These are phyloP conservation scores for Somion occarium DNA, from an alignment of 1,284 basidiomycete genomes.

Conservation along the genomic window DNA sequence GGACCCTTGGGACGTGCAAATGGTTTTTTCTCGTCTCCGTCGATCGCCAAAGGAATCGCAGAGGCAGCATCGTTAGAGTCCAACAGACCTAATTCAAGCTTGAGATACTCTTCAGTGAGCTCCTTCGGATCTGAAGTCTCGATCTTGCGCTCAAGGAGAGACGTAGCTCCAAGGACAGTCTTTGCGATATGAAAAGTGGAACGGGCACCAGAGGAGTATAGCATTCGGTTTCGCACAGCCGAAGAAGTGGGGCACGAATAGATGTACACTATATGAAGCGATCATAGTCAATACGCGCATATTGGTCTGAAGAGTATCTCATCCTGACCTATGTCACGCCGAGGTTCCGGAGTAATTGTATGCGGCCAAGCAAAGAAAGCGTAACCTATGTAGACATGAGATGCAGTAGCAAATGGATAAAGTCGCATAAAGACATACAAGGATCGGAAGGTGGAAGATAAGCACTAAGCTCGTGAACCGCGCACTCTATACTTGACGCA, in stretches of 20 bases:
- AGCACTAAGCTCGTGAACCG: conserved; percentile 39
- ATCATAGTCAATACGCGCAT: neutral
- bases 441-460: conserved; percentile 52
- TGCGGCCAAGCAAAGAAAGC: conserved; percentile 74
- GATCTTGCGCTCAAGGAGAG: conserved; percentile 54
- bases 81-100: conserved; percentile 43
- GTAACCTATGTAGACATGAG: conserved; percentile 32
- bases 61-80: conserved; percentile 10
- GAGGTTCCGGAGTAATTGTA: conserved; percentile 29
- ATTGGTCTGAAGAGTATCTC: neutral
- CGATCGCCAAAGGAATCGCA: neutral
- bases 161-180: conserved; percentile 41
- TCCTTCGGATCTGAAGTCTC: conserved; percentile 82
- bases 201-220: conserved; percentile 73
- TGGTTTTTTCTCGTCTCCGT: conserved; percentile 32
- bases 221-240: conserved; percentile 80
- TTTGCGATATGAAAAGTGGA: conserved; percentile 55
- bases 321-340: conserved; percentile 52
- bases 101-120: conserved; percentile 59
- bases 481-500: conserved; percentile 32
- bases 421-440: conserved; percentile 28
- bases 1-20: conserved; percentile 65
- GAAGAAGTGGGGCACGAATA: conserved; percentile 82
- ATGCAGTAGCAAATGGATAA: conserved; percentile 9
- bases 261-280: conserved; percentile 59